Evolutionary conservation across 768 basidiomycete genomes (phyloP).

Genomic region (Mrakia blollopis): DNA sequence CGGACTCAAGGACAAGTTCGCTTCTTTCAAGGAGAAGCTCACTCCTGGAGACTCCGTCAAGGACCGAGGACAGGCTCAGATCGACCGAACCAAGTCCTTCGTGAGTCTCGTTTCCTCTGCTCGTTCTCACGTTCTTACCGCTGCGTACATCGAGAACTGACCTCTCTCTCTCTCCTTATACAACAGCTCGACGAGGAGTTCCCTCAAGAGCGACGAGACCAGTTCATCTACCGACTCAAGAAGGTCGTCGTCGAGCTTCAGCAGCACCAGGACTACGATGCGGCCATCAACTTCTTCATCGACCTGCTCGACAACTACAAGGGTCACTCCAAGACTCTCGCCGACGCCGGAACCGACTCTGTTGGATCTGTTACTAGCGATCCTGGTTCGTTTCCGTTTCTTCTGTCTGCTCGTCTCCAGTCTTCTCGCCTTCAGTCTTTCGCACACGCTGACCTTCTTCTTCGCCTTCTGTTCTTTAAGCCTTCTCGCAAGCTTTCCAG

Average conservation of each 20-base stretch:
- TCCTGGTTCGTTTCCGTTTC: conserved; percentile 36
- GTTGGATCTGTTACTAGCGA: conserved; percentile 50
- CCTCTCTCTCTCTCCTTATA: no score
- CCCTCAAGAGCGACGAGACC: conserved; percentile 63
- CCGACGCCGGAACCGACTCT: conserved; percentile 44
- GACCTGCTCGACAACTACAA: conserved; percentile 47
- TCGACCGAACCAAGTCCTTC: conserved; percentile 59
- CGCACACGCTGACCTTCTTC: no score
- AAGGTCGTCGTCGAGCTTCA: conserved; percentile 93
- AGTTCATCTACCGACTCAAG: conserved; percentile 88
- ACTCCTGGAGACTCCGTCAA: conserved; percentile 64
- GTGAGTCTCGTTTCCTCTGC: conserved; percentile 43
- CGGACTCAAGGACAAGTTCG: conserved; percentile 43
- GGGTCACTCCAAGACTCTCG: conserved; percentile 51
- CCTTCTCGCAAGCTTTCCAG: conserved; percentile 54
- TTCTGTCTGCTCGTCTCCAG: no score
- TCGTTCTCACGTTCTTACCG: background rate
- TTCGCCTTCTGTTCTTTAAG: no score
- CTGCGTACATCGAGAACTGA: background rate
- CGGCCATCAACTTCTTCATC: conserved; percentile 48
- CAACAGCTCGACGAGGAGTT: conserved; percentile 56
- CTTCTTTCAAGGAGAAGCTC: conserved; percentile 54
- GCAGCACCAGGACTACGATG: conserved; percentile 56
- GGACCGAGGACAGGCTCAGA: conserved; percentile 49
- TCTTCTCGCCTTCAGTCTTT: no score